These are phyloP conservation scores for Planoprotostelium fungivorum DNA, from an alignment of 78 protist species.

Conservation along the genomic window DNA sequence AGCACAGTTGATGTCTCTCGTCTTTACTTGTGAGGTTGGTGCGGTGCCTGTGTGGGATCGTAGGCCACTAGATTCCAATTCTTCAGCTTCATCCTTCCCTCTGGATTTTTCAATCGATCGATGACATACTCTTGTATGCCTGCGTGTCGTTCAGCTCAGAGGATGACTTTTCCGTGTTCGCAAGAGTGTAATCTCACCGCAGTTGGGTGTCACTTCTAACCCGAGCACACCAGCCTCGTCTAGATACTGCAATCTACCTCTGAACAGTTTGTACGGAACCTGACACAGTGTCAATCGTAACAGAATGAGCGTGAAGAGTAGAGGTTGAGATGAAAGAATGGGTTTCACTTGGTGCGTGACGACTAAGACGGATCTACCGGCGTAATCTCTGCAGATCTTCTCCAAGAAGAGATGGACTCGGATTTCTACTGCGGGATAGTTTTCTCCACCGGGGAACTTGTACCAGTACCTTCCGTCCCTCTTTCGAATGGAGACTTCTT, in stretches of 20 bases:
- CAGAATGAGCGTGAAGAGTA: not conserved
- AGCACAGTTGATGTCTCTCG: too few species aligned
- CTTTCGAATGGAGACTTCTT: constrained; percentile 9
- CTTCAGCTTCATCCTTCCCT: constrained; percentile 44
- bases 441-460: constrained; percentile 13
- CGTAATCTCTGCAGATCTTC: constrained; percentile 24
- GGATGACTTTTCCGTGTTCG: not conserved
- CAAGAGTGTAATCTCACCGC: constrained; percentile 8
- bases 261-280: constrained; percentile 37
- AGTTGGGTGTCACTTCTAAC: constrained; percentile 29
- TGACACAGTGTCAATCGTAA: not conserved
- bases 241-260: constrained; percentile 20
- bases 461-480: constrained; percentile 28
- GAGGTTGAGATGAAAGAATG: too few species aligned
- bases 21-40: too few species aligned
- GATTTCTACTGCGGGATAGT: constrained; percentile 29
- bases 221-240: constrained; percentile 40
- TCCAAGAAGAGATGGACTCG: constrained; percentile 30
- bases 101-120: constrained; percentile 23
- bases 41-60: too few species aligned
- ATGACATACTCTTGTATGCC: constrained; percentile 36
- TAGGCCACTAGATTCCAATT: constrained; percentile 27
- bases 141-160: not conserved
- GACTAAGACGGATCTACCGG: constrained; percentile 24
- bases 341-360: constrained; percentile 30